Evolutionary conservation across 129 eudicot genomes (phyloP).

Genomic region (Erigeron canadensis): DNA sequence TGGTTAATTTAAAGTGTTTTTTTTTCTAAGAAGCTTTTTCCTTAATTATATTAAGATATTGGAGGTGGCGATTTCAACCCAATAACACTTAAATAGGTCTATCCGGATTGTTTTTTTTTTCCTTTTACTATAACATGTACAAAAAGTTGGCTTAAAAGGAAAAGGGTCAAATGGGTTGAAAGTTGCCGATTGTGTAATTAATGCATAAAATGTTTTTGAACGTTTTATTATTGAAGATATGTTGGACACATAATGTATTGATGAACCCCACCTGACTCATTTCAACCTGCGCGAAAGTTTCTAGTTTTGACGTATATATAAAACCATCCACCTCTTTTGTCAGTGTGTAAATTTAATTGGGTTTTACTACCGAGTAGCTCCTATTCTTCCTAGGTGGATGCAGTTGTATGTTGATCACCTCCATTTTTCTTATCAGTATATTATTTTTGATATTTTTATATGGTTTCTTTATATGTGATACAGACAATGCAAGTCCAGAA

Average conservation of each 20-base stretch:
- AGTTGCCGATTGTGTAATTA: background rate
- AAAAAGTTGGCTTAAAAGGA: background rate
- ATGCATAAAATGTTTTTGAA: background rate
- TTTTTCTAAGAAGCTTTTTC: too few species aligned
- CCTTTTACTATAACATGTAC: background rate
- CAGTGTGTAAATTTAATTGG: conserved; percentile 4
- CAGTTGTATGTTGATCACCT: background rate
- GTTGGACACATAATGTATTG: background rate
- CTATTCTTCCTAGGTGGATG: background rate
- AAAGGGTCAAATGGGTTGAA: background rate
- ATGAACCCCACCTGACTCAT: background rate
- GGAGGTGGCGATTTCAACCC: background rate
- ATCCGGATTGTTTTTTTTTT: background rate
- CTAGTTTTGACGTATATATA: background rate
- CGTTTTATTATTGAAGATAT: background rate
- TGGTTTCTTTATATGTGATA: conserved; percentile 4
- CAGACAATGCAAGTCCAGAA: conserved; percentile 96
- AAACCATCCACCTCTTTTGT: background rate
- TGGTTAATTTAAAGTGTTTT: too few species aligned
- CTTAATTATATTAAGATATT: too few species aligned
- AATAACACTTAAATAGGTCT: background rate
- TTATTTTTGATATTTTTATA: conserved; percentile 7
- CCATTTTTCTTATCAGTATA: conserved; percentile 1
- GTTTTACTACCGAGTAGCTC: background rate
- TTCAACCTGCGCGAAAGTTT: background rate